phyloP scores from a whole-genome alignment of 164 flowering plant genomes.

The Magnolia sinica region DNA sequence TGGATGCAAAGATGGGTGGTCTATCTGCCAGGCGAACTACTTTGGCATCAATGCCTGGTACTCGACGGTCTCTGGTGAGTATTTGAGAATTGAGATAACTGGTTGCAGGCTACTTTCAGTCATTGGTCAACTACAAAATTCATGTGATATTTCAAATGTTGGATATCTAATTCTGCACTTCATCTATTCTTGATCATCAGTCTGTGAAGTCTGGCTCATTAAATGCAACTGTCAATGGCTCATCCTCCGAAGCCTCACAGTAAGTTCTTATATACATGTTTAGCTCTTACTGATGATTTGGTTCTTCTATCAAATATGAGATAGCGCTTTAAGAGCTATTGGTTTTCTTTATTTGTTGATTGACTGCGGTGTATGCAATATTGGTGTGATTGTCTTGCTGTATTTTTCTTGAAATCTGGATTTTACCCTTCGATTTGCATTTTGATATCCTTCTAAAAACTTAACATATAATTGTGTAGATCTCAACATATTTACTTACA shows the following conservation, averaged over 20 bases:
- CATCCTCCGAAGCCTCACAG: slow-evolving; percentile 31
- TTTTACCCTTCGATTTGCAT: not conserved
- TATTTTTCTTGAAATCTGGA: not conserved
- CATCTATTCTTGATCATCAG: slow-evolving; percentile 20
- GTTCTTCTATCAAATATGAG: not conserved
- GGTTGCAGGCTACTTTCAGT: not conserved
- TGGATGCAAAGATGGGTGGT: slow-evolving; percentile 22
- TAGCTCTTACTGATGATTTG: not conserved
- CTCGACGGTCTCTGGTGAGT: slow-evolving; percentile 37
- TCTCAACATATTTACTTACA: no score
- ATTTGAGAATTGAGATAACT: not conserved
- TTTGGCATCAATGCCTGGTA: slow-evolving; percentile 26
- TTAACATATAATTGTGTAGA: not conserved
- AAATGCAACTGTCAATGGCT: slow-evolving; percentile 20
- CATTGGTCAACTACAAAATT: not conserved
- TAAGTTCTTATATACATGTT: slow-evolving; percentile 24
- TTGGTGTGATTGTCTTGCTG: not conserved
- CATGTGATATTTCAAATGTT: not conserved
- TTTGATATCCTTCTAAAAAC: not conserved
- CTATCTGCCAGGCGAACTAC: slow-evolving; percentile 22
- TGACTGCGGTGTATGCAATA: not conserved
- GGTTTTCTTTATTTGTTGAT: not conserved
- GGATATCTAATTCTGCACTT: not conserved
- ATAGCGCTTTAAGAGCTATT: not conserved
- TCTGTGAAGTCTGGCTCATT: slow-evolving; percentile 32